Evolutionary conservation across 2,329 filamentous ascomycete species (phyloP).

Genomic region (Parastagonospora nodorum): DNA sequence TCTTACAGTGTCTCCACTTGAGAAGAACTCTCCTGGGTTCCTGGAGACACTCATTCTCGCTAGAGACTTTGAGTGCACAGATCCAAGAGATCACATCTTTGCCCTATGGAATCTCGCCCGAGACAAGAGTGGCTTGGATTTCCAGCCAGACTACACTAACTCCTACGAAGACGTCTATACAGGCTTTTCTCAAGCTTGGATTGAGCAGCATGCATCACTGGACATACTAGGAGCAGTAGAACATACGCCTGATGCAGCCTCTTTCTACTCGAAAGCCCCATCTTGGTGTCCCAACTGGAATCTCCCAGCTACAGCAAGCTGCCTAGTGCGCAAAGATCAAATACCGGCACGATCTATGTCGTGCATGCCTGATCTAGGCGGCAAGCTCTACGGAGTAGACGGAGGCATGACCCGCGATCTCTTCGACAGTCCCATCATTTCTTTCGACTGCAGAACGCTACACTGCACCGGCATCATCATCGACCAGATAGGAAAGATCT

Average conservation of each 20-base stretch:
- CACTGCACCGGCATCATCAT: background rate
- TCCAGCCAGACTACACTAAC: background rate
- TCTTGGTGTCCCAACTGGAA: background rate
- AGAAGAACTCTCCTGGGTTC: background rate
- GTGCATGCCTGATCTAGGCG: background rate
- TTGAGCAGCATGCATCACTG: background rate
- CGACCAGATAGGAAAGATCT: background rate
- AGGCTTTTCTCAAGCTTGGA: background rate
- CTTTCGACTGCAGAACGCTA: background rate
- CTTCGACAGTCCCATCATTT: background rate
- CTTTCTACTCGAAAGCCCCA: background rate
- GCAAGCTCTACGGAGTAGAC: background rate
- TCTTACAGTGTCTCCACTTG: background rate
- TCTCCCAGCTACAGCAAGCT: background rate
- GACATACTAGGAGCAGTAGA: background rate
- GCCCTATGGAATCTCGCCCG: background rate
- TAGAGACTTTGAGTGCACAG: background rate
- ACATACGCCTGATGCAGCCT: background rate
- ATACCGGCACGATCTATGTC: background rate
- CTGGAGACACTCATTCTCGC: background rate
- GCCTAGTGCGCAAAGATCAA: background rate
- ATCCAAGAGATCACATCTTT: background rate
- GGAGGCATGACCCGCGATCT: background rate
- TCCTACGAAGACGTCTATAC: background rate
- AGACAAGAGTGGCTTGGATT: background rate